Evolutionary conservation across 148 eudicot genomes (phyloP).

Genomic region (Rheum nobile): DNA sequence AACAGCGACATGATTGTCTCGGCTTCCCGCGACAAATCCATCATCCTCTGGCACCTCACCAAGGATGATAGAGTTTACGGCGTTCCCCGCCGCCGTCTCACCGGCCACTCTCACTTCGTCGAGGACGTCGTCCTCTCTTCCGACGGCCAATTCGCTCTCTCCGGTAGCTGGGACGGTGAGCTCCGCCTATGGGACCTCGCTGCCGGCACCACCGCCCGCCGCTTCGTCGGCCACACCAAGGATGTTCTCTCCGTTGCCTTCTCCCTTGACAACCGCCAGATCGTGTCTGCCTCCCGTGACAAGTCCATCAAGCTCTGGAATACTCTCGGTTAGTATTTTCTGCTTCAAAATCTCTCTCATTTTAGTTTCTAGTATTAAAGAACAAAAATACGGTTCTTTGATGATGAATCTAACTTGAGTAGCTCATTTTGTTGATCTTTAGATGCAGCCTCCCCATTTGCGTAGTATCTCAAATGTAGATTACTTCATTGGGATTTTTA

Average conservation of each 20-base stretch:
- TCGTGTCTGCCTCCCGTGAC: conserved; percentile 63
- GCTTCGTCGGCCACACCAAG: conserved; percentile 61
- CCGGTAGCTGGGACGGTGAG: conserved; percentile 26
- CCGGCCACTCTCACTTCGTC: conserved; percentile 77
- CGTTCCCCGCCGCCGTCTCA: conserved; percentile 59
- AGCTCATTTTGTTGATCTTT: background rate
- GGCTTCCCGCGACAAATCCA: conserved; percentile 44
- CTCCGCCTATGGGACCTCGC: conserved; percentile 26
- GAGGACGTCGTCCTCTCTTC: conserved; percentile 84
- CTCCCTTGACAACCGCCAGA: conserved; percentile 73
- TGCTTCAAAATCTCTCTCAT: background rate
- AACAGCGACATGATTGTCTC: conserved; percentile 48
- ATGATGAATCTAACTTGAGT: too few species aligned
- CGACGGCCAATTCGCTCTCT: conserved; percentile 45
- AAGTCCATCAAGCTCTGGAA: conserved; percentile 59
- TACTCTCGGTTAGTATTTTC: conserved; percentile 34
- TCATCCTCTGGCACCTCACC: conserved; percentile 45
- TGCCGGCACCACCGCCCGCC: conserved; percentile 3
- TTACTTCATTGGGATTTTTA: background rate
- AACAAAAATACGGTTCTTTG: too few species aligned
- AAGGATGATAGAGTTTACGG: conserved; percentile 40
- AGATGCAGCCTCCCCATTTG: background rate
- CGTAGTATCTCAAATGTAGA: background rate
- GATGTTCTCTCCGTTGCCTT: conserved; percentile 67
- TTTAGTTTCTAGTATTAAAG: too few species aligned